Evolutionary conservation across 75 land plant species (phyloP).

Genomic region (Chamaecyparis obtusa): DNA sequence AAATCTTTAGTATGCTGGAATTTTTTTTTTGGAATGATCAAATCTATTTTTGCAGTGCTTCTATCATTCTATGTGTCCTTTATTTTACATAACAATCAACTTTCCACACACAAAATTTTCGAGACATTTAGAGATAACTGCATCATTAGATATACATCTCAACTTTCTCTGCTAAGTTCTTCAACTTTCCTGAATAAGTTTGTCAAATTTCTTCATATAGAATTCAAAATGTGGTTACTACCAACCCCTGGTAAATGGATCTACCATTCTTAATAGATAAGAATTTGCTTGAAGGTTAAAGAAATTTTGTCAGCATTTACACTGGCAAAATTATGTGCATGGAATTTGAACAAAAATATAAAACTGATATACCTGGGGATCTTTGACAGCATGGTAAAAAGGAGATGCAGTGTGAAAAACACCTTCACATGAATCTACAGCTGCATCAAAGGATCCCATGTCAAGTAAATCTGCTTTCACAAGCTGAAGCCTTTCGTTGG

Average conservation of each 20-base stretch:
- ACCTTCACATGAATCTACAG: constrained; percentile 36
- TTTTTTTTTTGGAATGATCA: neutral
- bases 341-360: neutral
- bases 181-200: neutral
- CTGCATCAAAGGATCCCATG: constrained; percentile 37
- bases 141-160: neutral
- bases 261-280: neutral
- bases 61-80: neutral
- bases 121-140: neutral
- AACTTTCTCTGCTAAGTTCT: neutral
- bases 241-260: neutral
- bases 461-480: constrained; percentile 40
- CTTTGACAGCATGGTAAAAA: neutral
- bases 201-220: neutral
- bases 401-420: constrained; percentile 50
- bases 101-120: neutral
- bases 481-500: constrained; percentile 39
- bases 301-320: neutral
- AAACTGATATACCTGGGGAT: constrained; percentile 5
- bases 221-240: neutral
- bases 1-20: neutral
- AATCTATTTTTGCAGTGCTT: neutral
- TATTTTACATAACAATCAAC: neutral
- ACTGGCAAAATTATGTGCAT: neutral
- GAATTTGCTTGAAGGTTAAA: neutral